Percentiles rank a stretch among this genome's conserved stretches.
Evolutionary conservation across 2,329 filamentous ascomycete genomes (phyloP).

Genomic region (Stenocarpella maydis): DNA sequence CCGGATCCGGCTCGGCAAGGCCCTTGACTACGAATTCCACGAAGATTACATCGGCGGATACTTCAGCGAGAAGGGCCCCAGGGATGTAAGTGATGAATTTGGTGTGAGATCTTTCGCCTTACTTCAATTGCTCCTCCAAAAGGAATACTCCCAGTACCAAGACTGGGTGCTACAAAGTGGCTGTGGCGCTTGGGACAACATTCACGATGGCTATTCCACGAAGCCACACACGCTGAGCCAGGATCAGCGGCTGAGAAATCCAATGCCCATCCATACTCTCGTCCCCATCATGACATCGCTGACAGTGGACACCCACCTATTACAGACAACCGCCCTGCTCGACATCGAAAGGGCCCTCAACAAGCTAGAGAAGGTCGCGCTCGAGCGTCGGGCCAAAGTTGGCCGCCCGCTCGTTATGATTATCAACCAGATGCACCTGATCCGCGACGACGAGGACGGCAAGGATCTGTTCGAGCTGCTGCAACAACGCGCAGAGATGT

Average conservation of each 20-base stretch:
- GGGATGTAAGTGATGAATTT: conserved; percentile 61
- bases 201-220: not conserved
- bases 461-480: conserved; percentile 91
- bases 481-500: conserved; percentile 94
- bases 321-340: conserved; percentile 78
- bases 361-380: conserved; percentile 94
- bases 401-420: conserved; percentile 85
- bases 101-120: conserved; percentile 14
- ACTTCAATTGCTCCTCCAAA: not conserved
- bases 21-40: conserved; percentile 94
- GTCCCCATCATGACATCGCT: not conserved
- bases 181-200: not conserved
- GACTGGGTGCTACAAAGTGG: not conserved
- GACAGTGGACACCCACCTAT: not conserved
- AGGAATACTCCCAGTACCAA: not conserved
- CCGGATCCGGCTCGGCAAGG: conserved; percentile 89
- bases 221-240: not conserved
- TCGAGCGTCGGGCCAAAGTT: conserved; percentile 69
- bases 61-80: conserved; percentile 91
- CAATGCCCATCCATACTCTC: too few relatives aligned
- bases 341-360: conserved; percentile 98
- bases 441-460: conserved; percentile 92
- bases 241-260: not conserved
- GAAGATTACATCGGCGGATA: conserved; percentile 98
- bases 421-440: conserved; percentile 90